Evolutionary conservation across 2,329 filamentous ascomycete genomes (phyloP).

Genomic region (Annulohypoxylon truncatum): DNA sequence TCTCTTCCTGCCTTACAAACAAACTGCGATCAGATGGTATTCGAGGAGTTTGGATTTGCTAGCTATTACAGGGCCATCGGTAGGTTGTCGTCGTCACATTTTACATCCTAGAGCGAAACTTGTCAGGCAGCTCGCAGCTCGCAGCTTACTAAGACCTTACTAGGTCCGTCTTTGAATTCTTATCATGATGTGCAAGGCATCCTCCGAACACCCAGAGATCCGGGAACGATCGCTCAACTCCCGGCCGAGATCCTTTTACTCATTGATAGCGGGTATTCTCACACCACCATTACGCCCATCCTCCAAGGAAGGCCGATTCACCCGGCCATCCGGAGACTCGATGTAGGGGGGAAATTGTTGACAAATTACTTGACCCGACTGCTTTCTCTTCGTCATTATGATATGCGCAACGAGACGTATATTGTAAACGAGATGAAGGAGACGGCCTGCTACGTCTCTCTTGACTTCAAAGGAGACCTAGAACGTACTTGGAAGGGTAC

Average conservation of each 20-base stretch:
- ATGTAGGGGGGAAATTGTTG: constrained; percentile 91
- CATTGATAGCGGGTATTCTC: constrained; percentile 91
- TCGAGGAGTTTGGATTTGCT: constrained; percentile 95
- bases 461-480: constrained; percentile 80
- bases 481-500: constrained; percentile 87
- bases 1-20: constrained; percentile 82
- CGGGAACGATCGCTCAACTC: constrained; percentile 56
- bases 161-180: constrained; percentile 80
- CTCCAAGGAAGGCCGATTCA: constrained; percentile 85
- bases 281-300: constrained; percentile 89
- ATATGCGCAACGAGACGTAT: constrained; percentile 93
- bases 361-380: constrained; percentile 93
- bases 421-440: constrained; percentile 98
- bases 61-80: constrained; percentile 84
- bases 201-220: constrained; percentile 69
- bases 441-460: constrained; percentile 82
- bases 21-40: constrained; percentile 95
- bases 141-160: neutral
- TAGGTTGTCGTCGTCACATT: constrained; percentile 47
- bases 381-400: constrained; percentile 90
- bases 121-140: constrained; percentile 4
- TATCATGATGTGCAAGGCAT: constrained; percentile 81
- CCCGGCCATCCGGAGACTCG: constrained; percentile 82
- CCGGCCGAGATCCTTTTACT: constrained; percentile 87
- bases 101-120: no score